These are phyloP conservation scores for Flaveria bidentis DNA, from an alignment of 129 eudicot genomes.

Conservation along the genomic window DNA sequence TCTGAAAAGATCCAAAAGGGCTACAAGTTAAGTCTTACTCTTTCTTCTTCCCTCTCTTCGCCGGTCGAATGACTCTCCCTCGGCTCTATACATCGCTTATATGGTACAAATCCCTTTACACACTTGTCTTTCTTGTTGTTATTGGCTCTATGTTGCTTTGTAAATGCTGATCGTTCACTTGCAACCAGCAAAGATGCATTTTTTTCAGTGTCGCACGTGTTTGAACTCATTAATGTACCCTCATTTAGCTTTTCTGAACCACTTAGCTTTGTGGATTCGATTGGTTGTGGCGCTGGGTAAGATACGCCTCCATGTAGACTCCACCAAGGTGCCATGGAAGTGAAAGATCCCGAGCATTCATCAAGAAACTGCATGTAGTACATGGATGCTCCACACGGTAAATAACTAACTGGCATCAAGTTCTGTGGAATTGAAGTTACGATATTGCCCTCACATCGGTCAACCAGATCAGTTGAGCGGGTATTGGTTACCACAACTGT, in stretches of 20 bases:
- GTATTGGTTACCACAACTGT: constrained; percentile 54
- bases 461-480: background rate
- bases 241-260: constrained; percentile 40
- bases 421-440: constrained; percentile 24
- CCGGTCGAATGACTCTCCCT: constrained; percentile 37
- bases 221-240: constrained; percentile 56
- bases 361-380: constrained; percentile 42
- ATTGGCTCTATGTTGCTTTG: constrained; percentile 26
- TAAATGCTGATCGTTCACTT: constrained; percentile 40
- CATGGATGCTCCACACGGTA: constrained; percentile 36
- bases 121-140: constrained; percentile 29
- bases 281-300: constrained; percentile 27
- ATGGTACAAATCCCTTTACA: constrained; percentile 63
- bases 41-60: constrained; percentile 52
- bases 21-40: constrained; percentile 64
- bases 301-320: constrained; percentile 37
- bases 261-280: constrained; percentile 8
- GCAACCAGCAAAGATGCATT: constrained; percentile 22
- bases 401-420: constrained; percentile 28
- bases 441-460: constrained; percentile 2
- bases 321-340: constrained; percentile 51
- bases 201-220: constrained; percentile 44
- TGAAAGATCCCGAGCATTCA: constrained; percentile 31
- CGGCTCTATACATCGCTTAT: constrained; percentile 69
- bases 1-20: constrained; percentile 25